These are phyloP conservation scores for Diaporthe sp. DNA, from an alignment of 2,329 filamentous ascomycete species.

Conservation along the genomic window DNA sequence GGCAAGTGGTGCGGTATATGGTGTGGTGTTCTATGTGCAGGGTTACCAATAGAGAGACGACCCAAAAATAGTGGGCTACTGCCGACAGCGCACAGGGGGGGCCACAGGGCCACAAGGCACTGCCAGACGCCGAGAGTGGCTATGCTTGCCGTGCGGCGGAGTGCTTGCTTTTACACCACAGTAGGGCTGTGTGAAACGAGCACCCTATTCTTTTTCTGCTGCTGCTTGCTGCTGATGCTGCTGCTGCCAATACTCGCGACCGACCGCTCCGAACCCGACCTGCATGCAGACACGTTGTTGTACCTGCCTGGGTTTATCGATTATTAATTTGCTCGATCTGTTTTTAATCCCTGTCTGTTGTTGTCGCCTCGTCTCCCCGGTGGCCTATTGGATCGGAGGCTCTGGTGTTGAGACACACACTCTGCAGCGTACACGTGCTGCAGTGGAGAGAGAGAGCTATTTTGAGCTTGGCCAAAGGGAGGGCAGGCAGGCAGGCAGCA, in stretches of 20 bases:
- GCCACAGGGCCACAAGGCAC: slow-evolving; percentile 6
- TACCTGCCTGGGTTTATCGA: slow-evolving; percentile 10
- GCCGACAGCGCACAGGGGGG: background rate
- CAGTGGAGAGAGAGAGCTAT: background rate
- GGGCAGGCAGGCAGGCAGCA: background rate
- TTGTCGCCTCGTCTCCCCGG: background rate
- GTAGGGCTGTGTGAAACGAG: slow-evolving; percentile 36
- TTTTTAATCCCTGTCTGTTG: background rate
- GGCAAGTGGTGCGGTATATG: background rate
- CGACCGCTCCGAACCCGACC: slow-evolving; percentile 11
- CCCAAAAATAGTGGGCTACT: slow-evolving; percentile 37
- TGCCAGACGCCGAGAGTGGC: slow-evolving; percentile 28
- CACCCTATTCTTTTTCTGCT: background rate
- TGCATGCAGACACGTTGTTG: slow-evolving; percentile 31
- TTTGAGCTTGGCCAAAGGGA: slow-evolving; percentile 1
- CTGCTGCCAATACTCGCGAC: background rate
- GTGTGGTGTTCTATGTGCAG: background rate
- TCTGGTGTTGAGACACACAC: slow-evolving; percentile 13
- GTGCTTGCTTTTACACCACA: slow-evolving; percentile 27
- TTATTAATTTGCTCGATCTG: background rate
- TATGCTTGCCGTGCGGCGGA: slow-evolving; percentile 37
- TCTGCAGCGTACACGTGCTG: background rate
- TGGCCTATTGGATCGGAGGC: slow-evolving; percentile 15
- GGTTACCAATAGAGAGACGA: background rate
- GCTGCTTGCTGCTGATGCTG: background rate